Conservation (phyloP, 2,329 filamentous ascomycete species). For the Penicillium sp. region DNA sequence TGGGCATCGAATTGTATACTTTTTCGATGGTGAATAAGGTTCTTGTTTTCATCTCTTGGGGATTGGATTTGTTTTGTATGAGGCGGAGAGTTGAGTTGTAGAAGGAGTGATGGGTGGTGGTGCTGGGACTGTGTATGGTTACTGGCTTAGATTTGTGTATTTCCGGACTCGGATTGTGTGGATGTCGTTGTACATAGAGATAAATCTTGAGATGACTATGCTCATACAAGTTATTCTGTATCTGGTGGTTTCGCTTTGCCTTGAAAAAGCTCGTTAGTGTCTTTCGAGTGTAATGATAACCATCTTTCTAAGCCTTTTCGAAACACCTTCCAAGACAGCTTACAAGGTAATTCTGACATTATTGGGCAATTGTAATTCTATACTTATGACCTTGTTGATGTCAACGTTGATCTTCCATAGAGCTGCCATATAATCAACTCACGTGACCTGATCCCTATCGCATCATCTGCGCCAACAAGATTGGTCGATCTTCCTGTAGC, state of each 20-base stretch:
- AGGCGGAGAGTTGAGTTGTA: background rate
- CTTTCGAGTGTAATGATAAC: background rate
- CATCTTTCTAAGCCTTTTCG: no score
- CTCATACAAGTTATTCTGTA: background rate
- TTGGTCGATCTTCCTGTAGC: background rate
- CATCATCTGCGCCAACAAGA: background rate
- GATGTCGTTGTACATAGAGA: background rate
- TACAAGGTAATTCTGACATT: no score
- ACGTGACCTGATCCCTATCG: slow-evolving; percentile 6
- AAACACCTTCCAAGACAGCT: no score
- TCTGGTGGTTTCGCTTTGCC: background rate
- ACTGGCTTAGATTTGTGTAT: background rate
- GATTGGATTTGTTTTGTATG: background rate
- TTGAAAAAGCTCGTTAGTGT: background rate
- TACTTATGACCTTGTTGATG: background rate
- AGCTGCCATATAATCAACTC: background rate
- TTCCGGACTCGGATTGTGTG: background rate
- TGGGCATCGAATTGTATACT: slow-evolving; percentile 31
- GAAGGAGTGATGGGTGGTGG: background rate
- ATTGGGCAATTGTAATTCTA: no score
- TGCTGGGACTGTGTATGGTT: background rate
- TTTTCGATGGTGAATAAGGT: no score
- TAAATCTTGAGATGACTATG: background rate
- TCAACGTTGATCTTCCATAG: background rate
- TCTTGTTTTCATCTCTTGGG: background rate